Conservation (phyloP, 2,329 filamentous ascomycete species). For the Talaromyces sp. region DNA sequence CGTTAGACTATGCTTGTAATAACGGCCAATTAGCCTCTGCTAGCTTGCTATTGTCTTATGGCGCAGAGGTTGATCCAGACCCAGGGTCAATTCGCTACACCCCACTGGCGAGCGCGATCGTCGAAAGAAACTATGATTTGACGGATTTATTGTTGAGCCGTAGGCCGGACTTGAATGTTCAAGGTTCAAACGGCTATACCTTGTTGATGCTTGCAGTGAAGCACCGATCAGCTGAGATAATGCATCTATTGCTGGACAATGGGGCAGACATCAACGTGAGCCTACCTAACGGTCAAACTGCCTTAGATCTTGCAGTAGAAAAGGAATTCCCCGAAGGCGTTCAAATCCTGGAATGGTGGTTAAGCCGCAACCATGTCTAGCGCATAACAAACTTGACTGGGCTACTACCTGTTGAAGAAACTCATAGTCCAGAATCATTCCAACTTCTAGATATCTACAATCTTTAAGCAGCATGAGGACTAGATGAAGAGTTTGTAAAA, state of each 20-base stretch:
- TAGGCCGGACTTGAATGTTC: conserved; percentile 22
- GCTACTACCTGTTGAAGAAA: too few species aligned
- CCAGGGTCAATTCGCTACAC: background rate
- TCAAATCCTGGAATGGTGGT: background rate
- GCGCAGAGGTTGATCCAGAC: background rate
- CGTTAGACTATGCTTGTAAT: background rate
- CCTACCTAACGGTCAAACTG: conserved; percentile 5
- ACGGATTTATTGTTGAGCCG: conserved; percentile 7
- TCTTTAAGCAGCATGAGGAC: too few species aligned
- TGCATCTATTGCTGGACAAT: conserved; percentile 7
- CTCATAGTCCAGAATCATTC: too few species aligned
- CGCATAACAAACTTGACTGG: too few species aligned
- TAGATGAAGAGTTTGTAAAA: too few species aligned
- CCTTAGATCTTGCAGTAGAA: conserved; percentile 5
- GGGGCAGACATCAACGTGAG: conserved; percentile 22
- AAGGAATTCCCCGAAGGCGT: background rate
- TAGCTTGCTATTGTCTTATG: background rate
- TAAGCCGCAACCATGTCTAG: too few species aligned
- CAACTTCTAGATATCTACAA: too few species aligned
- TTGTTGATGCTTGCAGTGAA: conserved; percentile 5
- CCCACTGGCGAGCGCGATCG: conserved; percentile 17
- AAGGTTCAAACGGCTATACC: conserved; percentile 4
- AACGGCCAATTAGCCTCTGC: background rate
- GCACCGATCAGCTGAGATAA: background rate
- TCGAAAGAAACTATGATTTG: conserved; percentile 11